Evolutionary conservation across 2,329 filamentous ascomycete species (phyloP), one percentile per base, ranked within the genome.

Genomic region (Pseudopithomyces maydicus): DNA sequence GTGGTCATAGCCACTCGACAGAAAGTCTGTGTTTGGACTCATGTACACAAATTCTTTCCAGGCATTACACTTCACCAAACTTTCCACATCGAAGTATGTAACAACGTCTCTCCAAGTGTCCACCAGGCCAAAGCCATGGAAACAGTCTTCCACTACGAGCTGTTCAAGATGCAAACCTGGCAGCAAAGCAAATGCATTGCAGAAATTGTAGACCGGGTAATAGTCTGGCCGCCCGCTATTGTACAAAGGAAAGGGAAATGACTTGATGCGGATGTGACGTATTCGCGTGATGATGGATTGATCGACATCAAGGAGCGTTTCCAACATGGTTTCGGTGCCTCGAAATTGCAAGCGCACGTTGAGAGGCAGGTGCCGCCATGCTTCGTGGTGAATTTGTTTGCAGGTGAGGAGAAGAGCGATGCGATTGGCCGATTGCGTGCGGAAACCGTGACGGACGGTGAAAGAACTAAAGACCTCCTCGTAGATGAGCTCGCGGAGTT

Each of bases 401-500:
- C 70, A 71, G 23, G 67, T 71, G 12, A 65, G 69, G 6, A 76
- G 64, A 26, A 76, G 51, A 11, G 72, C 69, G 17, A 61, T 66
- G 48, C 72, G 72, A 39, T 69, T 67, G 19, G 64, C 59, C 7
- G 52, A 52, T 35, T 43, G 57, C 35, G 60, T 55, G 26, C 64
- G 58, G 56, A 70, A 70, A 22, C 72, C 72, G 39, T 70, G 73
- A 14, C 52, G 58, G 20, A 74, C 66, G 6, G 63, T 71, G 50
- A 65, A 68, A 36, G 66, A 63, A 35, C 63, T 64, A 56, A 74
- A 76, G 35, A 76, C 61, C 32, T 71, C 62, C n/a, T 58, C 61
- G 49, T 74, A 76, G 43, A 76, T 73, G 26, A 73, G 50, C 46
- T 74, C 69, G 29, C 73, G 65, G 7, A 76, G 56, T 58, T 76